Percentiles rank a stretch among this genome's conserved stretches.
phyloP scores from a whole-genome alignment of 2,329 filamentous ascomycete species.

The Monosporascus sp. region DNA sequence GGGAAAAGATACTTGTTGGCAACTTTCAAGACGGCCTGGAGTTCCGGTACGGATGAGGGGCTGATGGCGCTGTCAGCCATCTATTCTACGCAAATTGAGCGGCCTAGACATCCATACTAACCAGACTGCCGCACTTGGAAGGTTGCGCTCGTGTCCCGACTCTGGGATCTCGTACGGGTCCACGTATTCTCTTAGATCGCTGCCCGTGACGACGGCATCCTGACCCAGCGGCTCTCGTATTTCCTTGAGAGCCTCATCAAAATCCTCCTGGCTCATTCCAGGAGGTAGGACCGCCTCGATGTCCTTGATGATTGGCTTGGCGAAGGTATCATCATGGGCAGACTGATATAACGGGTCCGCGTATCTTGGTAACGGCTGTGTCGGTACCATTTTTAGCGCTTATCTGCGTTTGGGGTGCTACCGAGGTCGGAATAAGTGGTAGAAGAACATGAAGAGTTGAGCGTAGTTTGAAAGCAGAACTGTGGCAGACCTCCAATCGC shows the following conservation, averaged over 20 bases:
- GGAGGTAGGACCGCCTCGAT: slow-evolving; percentile 34
- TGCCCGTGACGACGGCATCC: slow-evolving; percentile 32
- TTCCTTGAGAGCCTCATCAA: slow-evolving; percentile 30
- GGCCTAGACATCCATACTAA: slow-evolving; percentile 9
- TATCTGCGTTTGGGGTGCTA: too few relatives aligned
- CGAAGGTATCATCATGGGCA: slow-evolving; percentile 35
- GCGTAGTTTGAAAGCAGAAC: too few relatives aligned
- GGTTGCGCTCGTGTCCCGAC: slow-evolving; percentile 29
- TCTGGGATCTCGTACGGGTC: slow-evolving; percentile 41
- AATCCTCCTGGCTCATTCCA: slow-evolving; percentile 30
- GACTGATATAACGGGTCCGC: slow-evolving; percentile 34
- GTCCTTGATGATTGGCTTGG: slow-evolving; percentile 30
- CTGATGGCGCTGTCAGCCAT: slow-evolving; percentile 7
- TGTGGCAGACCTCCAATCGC: too few relatives aligned
- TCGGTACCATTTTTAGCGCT: slow-evolving; percentile 1
- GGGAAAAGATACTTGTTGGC: slow-evolving; percentile 22
- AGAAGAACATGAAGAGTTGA: too few relatives aligned
- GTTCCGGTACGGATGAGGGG: slow-evolving; percentile 24
- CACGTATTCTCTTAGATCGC: slow-evolving; percentile 36
- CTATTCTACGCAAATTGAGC: too few relatives aligned
- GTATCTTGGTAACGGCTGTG: slow-evolving; percentile 24
- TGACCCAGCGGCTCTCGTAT: slow-evolving; percentile 29
- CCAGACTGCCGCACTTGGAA: slow-evolving; percentile 38
- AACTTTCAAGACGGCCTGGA: slow-evolving; percentile 27
- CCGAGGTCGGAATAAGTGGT: too few relatives aligned